phyloP scores from a whole-genome alignment of 2,329 filamentous ascomycete genomes.

The Tetracladium maxilliforme region DNA sequence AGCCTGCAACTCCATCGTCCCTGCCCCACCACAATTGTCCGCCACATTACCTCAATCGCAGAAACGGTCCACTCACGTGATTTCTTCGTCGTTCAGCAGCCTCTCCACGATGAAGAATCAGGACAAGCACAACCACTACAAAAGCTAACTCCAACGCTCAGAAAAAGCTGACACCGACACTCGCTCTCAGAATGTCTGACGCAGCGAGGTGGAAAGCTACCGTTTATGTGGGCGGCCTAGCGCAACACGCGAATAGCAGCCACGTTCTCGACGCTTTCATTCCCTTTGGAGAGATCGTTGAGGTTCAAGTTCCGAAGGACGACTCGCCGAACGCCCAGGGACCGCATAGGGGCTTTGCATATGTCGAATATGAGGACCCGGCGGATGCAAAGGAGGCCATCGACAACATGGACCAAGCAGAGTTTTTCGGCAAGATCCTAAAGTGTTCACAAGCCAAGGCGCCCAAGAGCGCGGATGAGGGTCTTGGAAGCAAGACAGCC shows the following conservation, averaged over 20 bases:
- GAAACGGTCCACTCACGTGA: no score
- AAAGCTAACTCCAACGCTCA: no score
- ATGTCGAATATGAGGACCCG: constrained; percentile 82
- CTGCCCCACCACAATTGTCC: no score
- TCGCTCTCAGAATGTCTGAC: constrained; percentile 77
- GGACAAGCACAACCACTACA: no score
- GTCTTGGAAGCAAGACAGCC: constrained; percentile 82
- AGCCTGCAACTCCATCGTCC: no score
- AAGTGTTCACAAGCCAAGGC: constrained; percentile 87
- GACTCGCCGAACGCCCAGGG: constrained; percentile 68
- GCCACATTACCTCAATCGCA: no score
- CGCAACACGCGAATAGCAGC: constrained; percentile 58
- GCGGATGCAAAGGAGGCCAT: constrained; percentile 88
- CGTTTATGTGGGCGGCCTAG: constrained; percentile 80
- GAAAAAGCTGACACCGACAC: no score
- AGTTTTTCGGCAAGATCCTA: constrained; percentile 83
- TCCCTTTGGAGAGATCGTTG: constrained; percentile 89
- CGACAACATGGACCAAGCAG: constrained; percentile 97
- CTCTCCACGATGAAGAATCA: no score
- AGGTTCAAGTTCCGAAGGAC: constrained; percentile 80
- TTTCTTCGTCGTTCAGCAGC: no score
- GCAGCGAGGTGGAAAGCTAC: constrained; percentile 76
- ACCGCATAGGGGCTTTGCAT: constrained; percentile 82
- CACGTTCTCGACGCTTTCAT: constrained; percentile 85
- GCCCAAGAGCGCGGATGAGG: constrained; percentile 77